Evolutionary conservation across 2,329 filamentous ascomycete species (phyloP), one percentile per base, ranked within the genome.

Genomic region (Phaeosphaeria sp.): DNA sequence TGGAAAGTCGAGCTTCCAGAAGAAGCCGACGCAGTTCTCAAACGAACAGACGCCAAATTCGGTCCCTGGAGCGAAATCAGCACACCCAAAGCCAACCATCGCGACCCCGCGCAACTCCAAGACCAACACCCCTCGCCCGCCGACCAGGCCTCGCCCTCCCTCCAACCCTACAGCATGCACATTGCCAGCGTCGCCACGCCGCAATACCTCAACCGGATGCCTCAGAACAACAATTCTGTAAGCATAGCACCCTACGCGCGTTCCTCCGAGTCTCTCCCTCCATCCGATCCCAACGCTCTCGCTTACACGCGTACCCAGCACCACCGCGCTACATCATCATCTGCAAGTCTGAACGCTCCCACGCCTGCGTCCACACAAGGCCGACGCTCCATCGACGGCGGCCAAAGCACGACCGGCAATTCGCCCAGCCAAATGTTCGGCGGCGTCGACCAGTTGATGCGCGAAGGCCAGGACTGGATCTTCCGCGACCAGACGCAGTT

Each of bases 1-100:
- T 98, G 95, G 93, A 89, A 89, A 18, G 89, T 97, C 44, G 88
- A 92, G 55, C 78, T 98, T 9, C 94, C 95, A 0, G 89, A 92
- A 57, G 94, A 98, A 76, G 94, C 93, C 0, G 83, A 86, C 0
- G 79, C 84, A 1, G 87, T 96, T 1, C 84, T 98, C n/a, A 83
- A 87, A 49, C 86, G 92, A 36, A 90, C 92, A 1, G 91, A 96
- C 70, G 82, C 86, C 45, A 94, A 90, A 77, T 97, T 91, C 77
- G 92, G 92, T 1, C 85, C 84, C 2, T 93, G 76, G 67, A 69
- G 65, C 25, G 73, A 75, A 24, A 63, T 71, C 46, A 69, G 53
- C 48, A 72, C 73, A 20, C 67, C 74, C 7, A 71, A 68, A 39
- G 53, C 67, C 3, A 49, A 56, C 1, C 66, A 61, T 21, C 57